Percentiles rank a stretch among this genome's conserved stretches.
Conservation (phyloP, 2,329 filamentous ascomycete genomes). For the Rosellinia necatrix region DNA sequence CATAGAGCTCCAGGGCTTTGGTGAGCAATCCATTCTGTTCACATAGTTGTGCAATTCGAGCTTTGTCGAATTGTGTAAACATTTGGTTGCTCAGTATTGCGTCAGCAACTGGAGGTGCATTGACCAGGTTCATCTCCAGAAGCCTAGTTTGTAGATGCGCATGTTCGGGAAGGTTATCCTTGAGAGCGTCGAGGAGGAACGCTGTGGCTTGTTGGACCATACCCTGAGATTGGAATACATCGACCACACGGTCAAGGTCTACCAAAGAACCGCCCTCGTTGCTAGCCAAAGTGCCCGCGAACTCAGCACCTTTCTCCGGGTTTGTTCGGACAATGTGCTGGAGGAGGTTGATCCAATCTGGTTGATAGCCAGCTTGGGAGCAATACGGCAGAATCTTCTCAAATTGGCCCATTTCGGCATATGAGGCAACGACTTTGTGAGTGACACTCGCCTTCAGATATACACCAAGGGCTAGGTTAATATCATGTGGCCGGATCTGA, state of each 20-base stretch:
- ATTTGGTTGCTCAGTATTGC: conserved; percentile 98
- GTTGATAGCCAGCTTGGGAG: conserved; percentile 81
- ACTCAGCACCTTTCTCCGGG: conserved; percentile 92
- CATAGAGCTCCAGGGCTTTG: conserved; percentile 91
- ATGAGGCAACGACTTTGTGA: conserved; percentile 91
- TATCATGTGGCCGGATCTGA: conserved; percentile 85
- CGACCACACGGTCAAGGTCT: conserved; percentile 91
- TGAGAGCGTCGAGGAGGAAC: conserved; percentile 94
- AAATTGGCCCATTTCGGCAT: conserved; percentile 95
- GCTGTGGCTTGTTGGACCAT: conserved; percentile 98
- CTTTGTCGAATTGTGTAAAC: conserved; percentile 96
- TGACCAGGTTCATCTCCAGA: conserved; percentile 96
- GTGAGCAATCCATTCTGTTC: conserved; percentile 88
- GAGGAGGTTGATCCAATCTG: conserved; percentile 91
- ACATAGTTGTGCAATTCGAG: conserved; percentile 85
- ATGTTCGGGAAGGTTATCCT: conserved; percentile 93
- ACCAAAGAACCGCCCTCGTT: conserved; percentile 85
- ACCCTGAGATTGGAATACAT: conserved; percentile 97
- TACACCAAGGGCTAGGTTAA: conserved; percentile 83
- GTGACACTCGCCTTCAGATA: conserved; percentile 90
- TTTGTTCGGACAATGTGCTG: conserved; percentile 92
- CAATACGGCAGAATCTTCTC: conserved; percentile 96
- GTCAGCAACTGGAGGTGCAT: conserved; percentile 96
- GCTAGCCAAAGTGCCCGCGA: conserved; percentile 89
- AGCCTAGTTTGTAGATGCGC: conserved; percentile 91